A percentile compares a stretch with the other conserved stretches of the same genome.
Conservation (phyloP, 2,329 filamentous ascomycete genomes). For the Aspergillus melleus region DNA sequence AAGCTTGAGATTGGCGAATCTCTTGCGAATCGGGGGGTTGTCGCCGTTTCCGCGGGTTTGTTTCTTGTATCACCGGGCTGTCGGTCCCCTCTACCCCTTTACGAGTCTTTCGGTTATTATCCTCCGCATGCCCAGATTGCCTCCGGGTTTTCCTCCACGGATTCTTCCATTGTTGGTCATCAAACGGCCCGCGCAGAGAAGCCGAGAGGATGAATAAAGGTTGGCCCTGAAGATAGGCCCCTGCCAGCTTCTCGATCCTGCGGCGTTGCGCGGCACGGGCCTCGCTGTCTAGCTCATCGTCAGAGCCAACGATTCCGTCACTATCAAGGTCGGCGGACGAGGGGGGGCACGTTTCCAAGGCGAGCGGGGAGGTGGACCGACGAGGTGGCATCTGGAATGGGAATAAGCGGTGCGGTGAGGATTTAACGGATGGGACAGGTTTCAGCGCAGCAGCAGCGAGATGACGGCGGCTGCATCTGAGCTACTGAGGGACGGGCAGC, state of each 20-base stretch:
- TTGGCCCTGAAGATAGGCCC: constrained; percentile 43
- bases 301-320: constrained; percentile 35
- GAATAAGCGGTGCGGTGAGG: constrained; percentile 1
- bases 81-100: constrained; percentile 7
- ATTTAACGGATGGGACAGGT: constrained; percentile 10
- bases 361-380: constrained; percentile 34
- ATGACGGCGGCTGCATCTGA: constrained; percentile 25
- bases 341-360: constrained; percentile 35
- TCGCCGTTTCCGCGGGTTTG: constrained; percentile 24
- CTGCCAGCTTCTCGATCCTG: constrained; percentile 44
- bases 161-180: constrained; percentile 43
- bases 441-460: constrained; percentile 20
- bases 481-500: constrained; percentile 9
- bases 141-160: constrained; percentile 42
- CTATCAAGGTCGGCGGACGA: constrained; percentile 25
- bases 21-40: constrained; percentile 17
- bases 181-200: constrained; percentile 47
- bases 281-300: constrained; percentile 39
- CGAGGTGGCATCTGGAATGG: constrained; percentile 33
- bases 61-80: constrained; percentile 29
- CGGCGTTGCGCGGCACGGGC: constrained; percentile 39
- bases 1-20: constrained; percentile 1
- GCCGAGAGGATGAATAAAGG: constrained; percentile 49
- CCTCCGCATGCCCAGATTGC: not conserved
- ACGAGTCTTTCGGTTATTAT: not conserved